Evolutionary conservation across 495 filamentous ascomycete species (phyloP), one percentile per base, ranked within the genome.

Genomic region (Aspergillus affinis): DNA sequence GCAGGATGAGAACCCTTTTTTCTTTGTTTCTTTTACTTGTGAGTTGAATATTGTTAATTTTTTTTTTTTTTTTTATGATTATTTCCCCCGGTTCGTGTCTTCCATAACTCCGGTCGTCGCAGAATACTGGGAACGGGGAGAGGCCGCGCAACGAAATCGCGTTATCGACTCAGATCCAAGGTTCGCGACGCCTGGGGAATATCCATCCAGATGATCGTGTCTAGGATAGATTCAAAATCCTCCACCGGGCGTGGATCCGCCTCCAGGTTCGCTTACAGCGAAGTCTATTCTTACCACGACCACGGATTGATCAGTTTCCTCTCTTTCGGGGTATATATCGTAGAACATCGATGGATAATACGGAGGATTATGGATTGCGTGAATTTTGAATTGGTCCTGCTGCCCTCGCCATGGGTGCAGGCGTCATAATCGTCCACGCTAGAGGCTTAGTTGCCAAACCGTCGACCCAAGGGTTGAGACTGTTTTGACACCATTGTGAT

Each of bases 401-500:
- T 26, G 23, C 23, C 23, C 23, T 26, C 23, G 23, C 23, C 23
- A 26, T 26, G 23, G 4, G 4, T 6, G 29, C 29, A 32, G 29
- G 29, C 29, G 29, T 41, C 36, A 41, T 41, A 41, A 41, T 41
- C 10, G 13, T 15, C 36, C 9, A 15, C 36, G 36, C 36, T 41
- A 41, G 36, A 41, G 36, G 36, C 9, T 12, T 41, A 41, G 36
- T 41, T 10, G 15, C 36, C 36, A 13, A 15, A 41, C 36, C 36
- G 13, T 41, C 36, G 3, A 17, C 12, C 13, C 36, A 17, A 41
- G 36, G 36, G 9, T 17, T 2, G 13, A 4, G 36, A 41, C 13
- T 41, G 45, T 4, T 59, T 59, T 51, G 49, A 53, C 48, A 53
- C 57, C 49, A 47, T 51, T 32, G 8, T 44, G 57, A 59, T 59